Percentiles rank a stretch among this genome's conserved stretches.
Conservation (phyloP, 2,329 filamentous ascomycete genomes). For the Colletotrichum sp. region DNA sequence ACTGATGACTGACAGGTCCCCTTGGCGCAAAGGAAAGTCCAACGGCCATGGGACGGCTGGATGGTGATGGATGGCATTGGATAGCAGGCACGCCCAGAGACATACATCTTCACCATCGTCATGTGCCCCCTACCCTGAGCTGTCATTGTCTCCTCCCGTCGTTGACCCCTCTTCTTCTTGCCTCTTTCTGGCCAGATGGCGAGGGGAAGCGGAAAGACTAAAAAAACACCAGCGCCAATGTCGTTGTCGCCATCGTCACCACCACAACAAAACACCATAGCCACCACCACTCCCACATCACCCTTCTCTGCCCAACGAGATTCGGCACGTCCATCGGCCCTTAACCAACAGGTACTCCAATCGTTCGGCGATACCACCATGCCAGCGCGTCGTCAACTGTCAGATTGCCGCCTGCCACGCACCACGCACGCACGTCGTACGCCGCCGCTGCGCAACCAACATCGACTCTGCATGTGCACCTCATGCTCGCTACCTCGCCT, state of each 20-base stretch:
- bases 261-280: neutral
- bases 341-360: conserved; percentile 3
- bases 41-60: neutral
- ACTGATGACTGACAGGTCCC: neutral
- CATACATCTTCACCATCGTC: neutral
- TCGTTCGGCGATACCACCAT: conserved; percentile 2
- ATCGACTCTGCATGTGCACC: neutral
- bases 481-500: neutral
- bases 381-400: neutral
- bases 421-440: neutral
- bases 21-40: neutral
- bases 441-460: neutral
- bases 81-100: neutral
- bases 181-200: neutral
- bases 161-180: neutral
- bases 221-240: neutral
- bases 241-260: neutral
- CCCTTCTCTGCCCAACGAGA: neutral
- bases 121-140: neutral
- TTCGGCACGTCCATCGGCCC: conserved; percentile 12
- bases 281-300: neutral
- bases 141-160: neutral
- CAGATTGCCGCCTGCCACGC: conserved; percentile 5
- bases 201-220: conserved; percentile 9
- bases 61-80: neutral